phyloP scores from a whole-genome alignment of 2,329 filamentous ascomycete species.

The Microthyrium microscopicum region DNA sequence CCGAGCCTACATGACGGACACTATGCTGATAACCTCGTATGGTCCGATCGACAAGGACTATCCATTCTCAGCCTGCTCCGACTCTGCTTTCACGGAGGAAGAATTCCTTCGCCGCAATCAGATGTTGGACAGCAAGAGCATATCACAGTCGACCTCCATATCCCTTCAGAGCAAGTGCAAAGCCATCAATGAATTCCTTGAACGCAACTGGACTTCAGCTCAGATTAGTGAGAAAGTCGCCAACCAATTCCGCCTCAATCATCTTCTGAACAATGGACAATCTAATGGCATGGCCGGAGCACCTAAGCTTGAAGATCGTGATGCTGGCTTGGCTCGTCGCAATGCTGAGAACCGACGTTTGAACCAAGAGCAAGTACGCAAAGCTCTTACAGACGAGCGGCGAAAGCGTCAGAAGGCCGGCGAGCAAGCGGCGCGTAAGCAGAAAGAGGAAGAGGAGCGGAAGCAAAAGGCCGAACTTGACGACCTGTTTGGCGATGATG shows the following conservation, averaged over 20 bases:
- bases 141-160: slow-evolving; percentile 39
- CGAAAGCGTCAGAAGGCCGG: slow-evolving; percentile 33
- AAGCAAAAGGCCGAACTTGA: slow-evolving; percentile 20
- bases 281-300: too few relatives aligned
- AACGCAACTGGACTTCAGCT: slow-evolving; percentile 64
- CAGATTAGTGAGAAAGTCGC: slow-evolving; percentile 68
- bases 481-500: slow-evolving; percentile 30
- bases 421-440: slow-evolving; percentile 48
- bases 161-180: slow-evolving; percentile 48
- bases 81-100: slow-evolving; percentile 64
- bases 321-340: slow-evolving; percentile 64
- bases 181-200: slow-evolving; percentile 64
- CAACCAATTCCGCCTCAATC: slow-evolving; percentile 37
- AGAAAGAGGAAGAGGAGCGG: slow-evolving; percentile 25
- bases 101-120: slow-evolving; percentile 73
- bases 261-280: slow-evolving; percentile 29
- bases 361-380: slow-evolving; percentile 80
- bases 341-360: slow-evolving; percentile 71
- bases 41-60: slow-evolving; percentile 73
- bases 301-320: too few relatives aligned
- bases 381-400: slow-evolving; percentile 68
- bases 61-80: slow-evolving; percentile 82
- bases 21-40: slow-evolving; percentile 67
- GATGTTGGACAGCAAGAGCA: slow-evolving; percentile 48
- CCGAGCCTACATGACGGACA: slow-evolving; percentile 64